phyloP scores from a whole-genome alignment of 1,284 basidiomycete species.

The Rhizopogon hawkerae region DNA sequence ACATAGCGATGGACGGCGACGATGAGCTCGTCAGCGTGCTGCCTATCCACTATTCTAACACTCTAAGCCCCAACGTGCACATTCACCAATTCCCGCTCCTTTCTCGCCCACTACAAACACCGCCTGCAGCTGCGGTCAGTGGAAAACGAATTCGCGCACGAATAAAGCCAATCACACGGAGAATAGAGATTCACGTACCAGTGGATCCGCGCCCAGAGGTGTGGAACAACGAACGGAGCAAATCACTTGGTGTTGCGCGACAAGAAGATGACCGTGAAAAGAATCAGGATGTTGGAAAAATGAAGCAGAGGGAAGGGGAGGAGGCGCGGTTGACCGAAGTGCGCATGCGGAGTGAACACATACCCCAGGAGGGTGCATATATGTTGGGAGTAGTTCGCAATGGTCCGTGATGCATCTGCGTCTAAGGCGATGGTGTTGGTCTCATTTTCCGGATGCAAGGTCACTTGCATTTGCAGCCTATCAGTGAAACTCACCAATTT shows the following conservation, averaged over 20 bases:
- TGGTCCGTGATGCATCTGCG: slow-evolving; percentile 35
- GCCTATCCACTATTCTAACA: slow-evolving; percentile 62
- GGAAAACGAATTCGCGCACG: slow-evolving; percentile 71
- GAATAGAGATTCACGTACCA: slow-evolving; percentile 70
- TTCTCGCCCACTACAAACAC: slow-evolving; percentile 60
- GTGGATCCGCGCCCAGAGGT: slow-evolving; percentile 68
- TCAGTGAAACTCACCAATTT: slow-evolving; percentile 68
- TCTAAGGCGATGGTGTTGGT: slow-evolving; percentile 3
- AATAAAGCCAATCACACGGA: slow-evolving; percentile 50
- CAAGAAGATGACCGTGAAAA: slow-evolving; percentile 67
- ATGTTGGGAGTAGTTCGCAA: slow-evolving; percentile 67
- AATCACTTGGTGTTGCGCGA: slow-evolving; percentile 54
- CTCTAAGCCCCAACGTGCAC: slow-evolving; percentile 53
- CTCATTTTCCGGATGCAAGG: slow-evolving; percentile 35
- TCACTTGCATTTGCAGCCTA: slow-evolving; percentile 67
- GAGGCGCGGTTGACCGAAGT: slow-evolving; percentile 58
- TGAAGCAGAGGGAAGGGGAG: slow-evolving; percentile 42
- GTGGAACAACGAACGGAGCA: slow-evolving; percentile 63
- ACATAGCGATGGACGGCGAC: slow-evolving; percentile 29
- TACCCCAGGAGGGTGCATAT: slow-evolving; percentile 54
- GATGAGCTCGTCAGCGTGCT: slow-evolving; percentile 58
- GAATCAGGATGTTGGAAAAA: slow-evolving; percentile 47
- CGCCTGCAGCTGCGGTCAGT: slow-evolving; percentile 59
- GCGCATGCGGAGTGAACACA: slow-evolving; percentile 62
- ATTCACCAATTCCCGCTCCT: slow-evolving; percentile 74